Evolutionary conservation across 2,329 filamentous ascomycete species (phyloP).

Genomic region (Chaetomium sp.): DNA sequence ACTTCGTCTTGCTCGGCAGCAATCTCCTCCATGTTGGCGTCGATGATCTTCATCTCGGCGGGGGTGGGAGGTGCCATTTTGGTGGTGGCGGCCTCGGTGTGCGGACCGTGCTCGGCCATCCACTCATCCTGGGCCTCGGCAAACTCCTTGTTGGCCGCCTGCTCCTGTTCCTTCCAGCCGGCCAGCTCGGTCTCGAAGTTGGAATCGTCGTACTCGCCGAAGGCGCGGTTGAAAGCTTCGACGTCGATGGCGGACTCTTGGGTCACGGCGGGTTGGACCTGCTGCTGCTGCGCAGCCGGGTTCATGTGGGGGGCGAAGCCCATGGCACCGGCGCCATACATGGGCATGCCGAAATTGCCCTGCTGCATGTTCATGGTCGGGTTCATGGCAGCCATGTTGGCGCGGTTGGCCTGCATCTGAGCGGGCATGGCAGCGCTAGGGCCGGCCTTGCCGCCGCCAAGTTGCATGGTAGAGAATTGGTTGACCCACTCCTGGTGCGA

Average conservation of each 20-base stretch:
- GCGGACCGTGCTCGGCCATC: slow-evolving; percentile 29
- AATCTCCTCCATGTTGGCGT: slow-evolving; percentile 23
- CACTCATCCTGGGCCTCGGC: slow-evolving; percentile 24
- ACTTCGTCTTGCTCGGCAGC: slow-evolving; percentile 27
- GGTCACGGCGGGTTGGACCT: slow-evolving; percentile 1
- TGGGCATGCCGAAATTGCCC: slow-evolving; percentile 3
- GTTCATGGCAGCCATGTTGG: slow-evolving; percentile 4
- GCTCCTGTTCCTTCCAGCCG: slow-evolving; percentile 14
- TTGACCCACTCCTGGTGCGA: slow-evolving; percentile 19
- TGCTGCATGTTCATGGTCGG: slow-evolving; percentile 7
- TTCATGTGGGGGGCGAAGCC: background rate
- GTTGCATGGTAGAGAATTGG: slow-evolving; percentile 22
- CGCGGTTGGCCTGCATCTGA: background rate
- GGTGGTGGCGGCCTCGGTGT: slow-evolving; percentile 3
- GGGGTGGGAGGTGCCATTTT: slow-evolving; percentile 10
- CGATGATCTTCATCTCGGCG: slow-evolving; percentile 20
- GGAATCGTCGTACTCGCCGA: slow-evolving; percentile 25
- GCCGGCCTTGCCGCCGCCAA: slow-evolving; percentile 7
- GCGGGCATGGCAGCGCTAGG: slow-evolving; percentile 4
- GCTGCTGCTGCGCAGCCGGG: background rate
- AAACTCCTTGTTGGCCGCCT: slow-evolving; percentile 12
- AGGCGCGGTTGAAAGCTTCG: slow-evolving; percentile 26
- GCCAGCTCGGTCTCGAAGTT: slow-evolving; percentile 19
- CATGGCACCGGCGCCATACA: background rate
- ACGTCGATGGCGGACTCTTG: slow-evolving; percentile 12